phyloP scores from a whole-genome alignment of 495 filamentous ascomycete species.

The Glonium stellatum region DNA sequence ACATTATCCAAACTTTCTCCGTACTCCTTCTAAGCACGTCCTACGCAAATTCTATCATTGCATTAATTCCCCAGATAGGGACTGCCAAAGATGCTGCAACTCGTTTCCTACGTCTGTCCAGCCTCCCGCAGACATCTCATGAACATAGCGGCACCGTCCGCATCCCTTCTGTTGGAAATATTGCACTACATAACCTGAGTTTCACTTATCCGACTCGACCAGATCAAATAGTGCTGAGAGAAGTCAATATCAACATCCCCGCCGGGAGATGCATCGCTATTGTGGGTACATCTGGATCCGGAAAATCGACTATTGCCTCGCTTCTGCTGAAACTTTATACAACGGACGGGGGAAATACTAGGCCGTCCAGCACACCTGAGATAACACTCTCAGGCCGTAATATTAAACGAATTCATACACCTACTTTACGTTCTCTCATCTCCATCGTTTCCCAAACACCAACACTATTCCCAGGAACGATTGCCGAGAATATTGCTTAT shows the following conservation, averaged over 20 bases:
- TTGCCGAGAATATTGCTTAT: slow-evolving; percentile 76
- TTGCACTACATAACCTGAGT: slow-evolving; percentile 51
- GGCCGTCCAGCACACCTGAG: slow-evolving; percentile 31
- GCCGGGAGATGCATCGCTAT: slow-evolving; percentile 61
- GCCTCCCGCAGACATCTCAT: slow-evolving; percentile 55
- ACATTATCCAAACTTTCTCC: slow-evolving; percentile 69
- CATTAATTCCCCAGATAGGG: slow-evolving; percentile 73
- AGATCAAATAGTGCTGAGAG: slow-evolving; percentile 45
- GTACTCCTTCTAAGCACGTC: slow-evolving; percentile 74
- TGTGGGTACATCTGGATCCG: slow-evolving; percentile 76
- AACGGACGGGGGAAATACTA: slow-evolving; percentile 26
- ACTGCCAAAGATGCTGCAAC: slow-evolving; percentile 64
- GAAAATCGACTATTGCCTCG: slow-evolving; percentile 80
- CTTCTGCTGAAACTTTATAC: slow-evolving; percentile 64
- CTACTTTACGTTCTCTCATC: slow-evolving; percentile 59
- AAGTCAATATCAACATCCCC: slow-evolving; percentile 55
- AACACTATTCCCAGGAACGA: slow-evolving; percentile 64
- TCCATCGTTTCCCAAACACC: slow-evolving; percentile 73
- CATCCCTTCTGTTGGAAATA: slow-evolving; percentile 49
- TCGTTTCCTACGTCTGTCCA: slow-evolving; percentile 64
- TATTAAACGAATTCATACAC: slow-evolving; percentile 51
- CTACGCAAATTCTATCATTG: slow-evolving; percentile 60
- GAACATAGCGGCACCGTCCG: slow-evolving; percentile 49
- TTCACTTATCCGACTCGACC: slow-evolving; percentile 65
- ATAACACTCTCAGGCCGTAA: slow-evolving; percentile 54